Conservation (phyloP, 768 basidiomycete species). For the Phaeolepiota aurea region DNA sequence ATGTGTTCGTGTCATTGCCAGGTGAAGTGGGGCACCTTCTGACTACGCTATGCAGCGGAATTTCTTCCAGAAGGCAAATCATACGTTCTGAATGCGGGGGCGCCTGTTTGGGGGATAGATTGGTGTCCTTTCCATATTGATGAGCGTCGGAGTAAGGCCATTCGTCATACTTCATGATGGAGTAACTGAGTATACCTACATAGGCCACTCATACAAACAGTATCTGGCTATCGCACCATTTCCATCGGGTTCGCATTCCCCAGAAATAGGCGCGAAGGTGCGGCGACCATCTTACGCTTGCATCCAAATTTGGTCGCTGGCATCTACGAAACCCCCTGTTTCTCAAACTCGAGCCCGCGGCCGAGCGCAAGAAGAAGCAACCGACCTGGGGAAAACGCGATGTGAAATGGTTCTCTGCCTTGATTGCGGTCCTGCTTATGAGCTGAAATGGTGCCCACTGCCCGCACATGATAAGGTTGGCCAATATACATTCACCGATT, state of each 20-base stretch:
- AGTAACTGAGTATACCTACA: too few species aligned
- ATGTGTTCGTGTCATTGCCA: conserved; percentile 38
- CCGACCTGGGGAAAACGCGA: conserved; percentile 39
- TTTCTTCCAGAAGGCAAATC: conserved; percentile 50
- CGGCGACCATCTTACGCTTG: conserved; percentile 50
- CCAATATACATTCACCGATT: background rate
- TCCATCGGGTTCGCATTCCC: conserved; percentile 54
- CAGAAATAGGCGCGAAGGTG: conserved; percentile 55
- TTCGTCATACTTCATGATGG: too few species aligned
- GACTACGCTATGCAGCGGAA: conserved; percentile 33
- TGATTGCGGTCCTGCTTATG: conserved; percentile 71
- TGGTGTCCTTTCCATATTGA: conserved; percentile 81
- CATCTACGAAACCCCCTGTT: conserved; percentile 10
- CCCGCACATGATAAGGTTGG: conserved; percentile 60
- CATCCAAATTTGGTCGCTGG: conserved; percentile 81
- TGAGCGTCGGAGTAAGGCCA: conserved; percentile 47
- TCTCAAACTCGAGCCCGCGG: conserved; percentile 1
- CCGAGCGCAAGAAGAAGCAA: conserved; percentile 2
- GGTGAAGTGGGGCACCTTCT: conserved; percentile 3
- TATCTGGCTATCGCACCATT: conserved; percentile 82
- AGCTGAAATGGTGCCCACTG: conserved; percentile 89
- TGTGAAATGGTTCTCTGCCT: conserved; percentile 86
- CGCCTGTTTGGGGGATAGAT: conserved; percentile 84
- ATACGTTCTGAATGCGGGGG: conserved; percentile 79
- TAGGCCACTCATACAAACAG: conserved; percentile 53